Evolutionary conservation across 1,284 basidiomycete species (phyloP), one percentile per base, ranked within the genome.

Genomic region (Ganoderma lingzhi): DNA sequence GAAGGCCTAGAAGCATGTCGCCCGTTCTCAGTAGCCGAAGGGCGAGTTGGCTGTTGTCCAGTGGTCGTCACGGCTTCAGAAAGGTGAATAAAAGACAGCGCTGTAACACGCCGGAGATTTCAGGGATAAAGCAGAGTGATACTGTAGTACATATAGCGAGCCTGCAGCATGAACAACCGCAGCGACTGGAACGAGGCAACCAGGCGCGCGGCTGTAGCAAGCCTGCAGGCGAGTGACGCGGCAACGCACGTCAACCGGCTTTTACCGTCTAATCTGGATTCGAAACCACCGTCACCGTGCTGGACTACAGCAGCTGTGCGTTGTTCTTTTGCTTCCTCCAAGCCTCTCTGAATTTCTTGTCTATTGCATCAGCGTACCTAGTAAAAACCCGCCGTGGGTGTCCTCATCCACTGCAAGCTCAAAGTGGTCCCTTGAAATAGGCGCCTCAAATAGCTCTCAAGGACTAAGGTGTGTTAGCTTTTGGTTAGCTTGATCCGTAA

Each of bases 1-100:
- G 88, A 12, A 90, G 53, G 61, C 66, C 66, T 30, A 67, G 60
- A n/a, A 72, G 48, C 73, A 74, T 74, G 32, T 58, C 48, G 65
- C 42, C 59, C 10, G 2, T 51, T 51, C 45, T 28, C 48, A 51
- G 23, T 6, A 17, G 15, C 56, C 5, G 59, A 28, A 15, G 37
- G 5, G 12, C 39, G 39, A 41, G 35, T 35, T 35, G 35, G 35
- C 35, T 8, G 35, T 35, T 35, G 35, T 35, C 35, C 35, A 35
- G 39, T 41, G 39, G 39, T 41, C 39, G 39, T 41, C 9, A 41
- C 39, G 39, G 10, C 12, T 41, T 41, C 39, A 12, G 10, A 41
- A 9, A 14, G 39, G 12, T 10, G 39, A 14, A 41, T 41, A 10
- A 41, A 41, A 41, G 42, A 30, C 23, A 30, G 8, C 23, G 14